These are phyloP conservation scores for Setaria viridis DNA, from an alignment of 202 grass and related monocot species.

Conservation along the genomic window DNA sequence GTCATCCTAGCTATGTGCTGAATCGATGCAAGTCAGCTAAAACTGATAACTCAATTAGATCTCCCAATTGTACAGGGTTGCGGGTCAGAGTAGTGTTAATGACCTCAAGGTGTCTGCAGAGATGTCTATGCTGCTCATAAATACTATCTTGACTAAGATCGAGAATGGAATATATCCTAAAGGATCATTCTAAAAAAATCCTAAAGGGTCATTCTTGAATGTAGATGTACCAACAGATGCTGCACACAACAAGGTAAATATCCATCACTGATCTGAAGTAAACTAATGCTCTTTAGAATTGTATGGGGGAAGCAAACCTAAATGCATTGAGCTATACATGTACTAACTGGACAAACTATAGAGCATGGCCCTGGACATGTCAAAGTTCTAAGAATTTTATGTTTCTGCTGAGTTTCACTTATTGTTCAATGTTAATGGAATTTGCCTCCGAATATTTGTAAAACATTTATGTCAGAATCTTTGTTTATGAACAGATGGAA, in stretches of 20 bases:
- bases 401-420: slow-evolving; percentile 13
- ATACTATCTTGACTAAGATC: slow-evolving; percentile 64
- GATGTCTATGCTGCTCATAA: slow-evolving; percentile 88
- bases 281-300: slow-evolving; percentile 19
- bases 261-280: slow-evolving; percentile 32
- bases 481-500: slow-evolving; percentile 10
- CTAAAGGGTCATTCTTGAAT: slow-evolving; percentile 70
- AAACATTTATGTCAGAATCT: neutral
- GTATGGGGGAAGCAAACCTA: neutral
- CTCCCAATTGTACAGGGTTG: slow-evolving; percentile 60
- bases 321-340: slow-evolving; percentile 3
- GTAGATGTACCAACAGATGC: slow-evolving; percentile 88
- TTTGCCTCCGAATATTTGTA: neutral
- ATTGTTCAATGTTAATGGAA: slow-evolving; percentile 14
- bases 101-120: slow-evolving; percentile 86
- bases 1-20: neutral
- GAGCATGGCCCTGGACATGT: neutral
- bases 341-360: slow-evolving; percentile 4
- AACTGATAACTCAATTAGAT: slow-evolving; percentile 25
- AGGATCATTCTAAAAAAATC: slow-evolving; percentile 19
- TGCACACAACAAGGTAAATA: slow-evolving; percentile 82
- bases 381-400: slow-evolving; percentile 20
- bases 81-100: slow-evolving; percentile 66
- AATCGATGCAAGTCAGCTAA: neutral
- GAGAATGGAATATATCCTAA: slow-evolving; percentile 71